Conservation (phyloP, 495 filamentous ascomycete genomes). For the Pyrenula aspistea region DNA sequence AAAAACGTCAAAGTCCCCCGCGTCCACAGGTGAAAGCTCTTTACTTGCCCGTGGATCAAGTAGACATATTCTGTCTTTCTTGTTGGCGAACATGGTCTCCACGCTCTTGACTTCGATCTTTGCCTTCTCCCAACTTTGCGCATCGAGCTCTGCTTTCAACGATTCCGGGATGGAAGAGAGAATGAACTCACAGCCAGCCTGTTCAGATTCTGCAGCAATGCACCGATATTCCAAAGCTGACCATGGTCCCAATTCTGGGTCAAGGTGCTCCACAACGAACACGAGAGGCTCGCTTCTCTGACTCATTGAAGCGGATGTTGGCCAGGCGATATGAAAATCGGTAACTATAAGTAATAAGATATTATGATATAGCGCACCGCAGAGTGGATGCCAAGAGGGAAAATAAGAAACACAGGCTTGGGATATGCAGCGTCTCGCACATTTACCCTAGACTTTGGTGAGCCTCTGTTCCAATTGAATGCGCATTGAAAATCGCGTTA, state of each 20-base stretch:
- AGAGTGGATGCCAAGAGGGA: neutral
- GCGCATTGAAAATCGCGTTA: too few species aligned
- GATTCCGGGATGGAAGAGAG: constrained; percentile 67
- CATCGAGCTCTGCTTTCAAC: constrained; percentile 42
- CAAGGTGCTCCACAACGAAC: constrained; percentile 87
- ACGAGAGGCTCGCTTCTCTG: constrained; percentile 33
- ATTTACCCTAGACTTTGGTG: too few species aligned
- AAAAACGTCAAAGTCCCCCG: constrained; percentile 73
- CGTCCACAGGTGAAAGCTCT: constrained; percentile 76
- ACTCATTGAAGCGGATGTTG: neutral
- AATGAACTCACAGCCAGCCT: constrained; percentile 55
- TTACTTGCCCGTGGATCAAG: constrained; percentile 72
- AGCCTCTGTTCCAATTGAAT: too few species aligned
- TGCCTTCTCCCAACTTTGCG: constrained; percentile 49
- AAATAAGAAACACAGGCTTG: neutral
- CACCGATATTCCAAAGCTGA: constrained; percentile 80
- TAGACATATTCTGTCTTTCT: constrained; percentile 65
- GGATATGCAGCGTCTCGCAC: too few species aligned
- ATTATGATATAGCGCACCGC: neutral
- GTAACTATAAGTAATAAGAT: neutral
- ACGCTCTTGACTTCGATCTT: constrained; percentile 59
- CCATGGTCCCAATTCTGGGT: constrained; percentile 89
- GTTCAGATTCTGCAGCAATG: constrained; percentile 70
- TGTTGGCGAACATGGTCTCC: constrained; percentile 59
- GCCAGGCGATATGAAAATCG: neutral